phyloP scores from a whole-genome alignment of 306 rosid genomes.

The Acacia crassicarpa region DNA sequence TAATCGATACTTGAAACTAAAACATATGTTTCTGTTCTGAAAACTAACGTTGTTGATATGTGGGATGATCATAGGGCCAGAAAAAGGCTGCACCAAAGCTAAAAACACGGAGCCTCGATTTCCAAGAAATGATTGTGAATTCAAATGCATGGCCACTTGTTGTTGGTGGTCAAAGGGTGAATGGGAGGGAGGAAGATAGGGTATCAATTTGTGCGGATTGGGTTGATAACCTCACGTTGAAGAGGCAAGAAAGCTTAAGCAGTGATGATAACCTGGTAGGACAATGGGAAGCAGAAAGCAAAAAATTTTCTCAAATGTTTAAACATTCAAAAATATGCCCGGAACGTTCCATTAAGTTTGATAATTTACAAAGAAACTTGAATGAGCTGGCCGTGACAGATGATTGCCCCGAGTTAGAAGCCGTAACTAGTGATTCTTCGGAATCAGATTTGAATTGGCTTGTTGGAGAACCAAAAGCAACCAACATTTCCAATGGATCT shows the following conservation, averaged over 20 bases:
- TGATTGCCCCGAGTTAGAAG: conserved; percentile 69
- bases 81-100: conserved; percentile 39
- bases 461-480: conserved; percentile 39
- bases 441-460: conserved; percentile 82
- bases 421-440: conserved; percentile 80
- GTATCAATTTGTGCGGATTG: conserved; percentile 62
- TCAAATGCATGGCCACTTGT: conserved; percentile 55
- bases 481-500: conserved; percentile 47
- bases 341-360: conserved; percentile 34
- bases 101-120: conserved; percentile 75
- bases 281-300: conserved; percentile 65
- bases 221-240: conserved; percentile 57
- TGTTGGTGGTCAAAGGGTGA: conserved; percentile 8
- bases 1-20: not conserved
- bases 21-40: not conserved
- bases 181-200: conserved; percentile 59
- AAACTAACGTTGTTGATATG: not conserved
- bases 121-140: conserved; percentile 51
- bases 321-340: conserved; percentile 45
- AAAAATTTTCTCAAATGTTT: conserved; percentile 44
- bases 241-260: conserved; percentile 46
- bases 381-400: conserved; percentile 48
- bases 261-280: conserved; percentile 59
- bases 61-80: conserved; percentile 37
- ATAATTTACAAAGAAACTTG: conserved; percentile 30